Conservation (phyloP, 345 rosid genomes). For the Theobroma cacao region DNA sequence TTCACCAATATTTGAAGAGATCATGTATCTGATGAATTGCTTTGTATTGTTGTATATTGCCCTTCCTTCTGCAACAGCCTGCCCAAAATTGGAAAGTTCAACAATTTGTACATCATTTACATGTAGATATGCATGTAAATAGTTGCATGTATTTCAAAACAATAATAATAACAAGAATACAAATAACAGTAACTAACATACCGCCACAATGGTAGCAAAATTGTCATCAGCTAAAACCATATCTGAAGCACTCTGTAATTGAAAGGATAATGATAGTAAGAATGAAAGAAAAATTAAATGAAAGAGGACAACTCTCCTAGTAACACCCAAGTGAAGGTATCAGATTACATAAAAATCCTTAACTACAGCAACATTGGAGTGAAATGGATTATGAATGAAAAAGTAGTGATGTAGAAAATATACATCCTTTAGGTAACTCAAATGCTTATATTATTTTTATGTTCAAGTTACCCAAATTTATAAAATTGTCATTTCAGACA, state of each 20-base stretch:
- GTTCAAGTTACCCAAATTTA: background rate
- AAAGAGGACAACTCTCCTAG: background rate
- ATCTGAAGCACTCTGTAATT: slow-evolving; percentile 93
- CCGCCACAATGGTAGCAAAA: slow-evolving; percentile 97
- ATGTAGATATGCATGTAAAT: background rate
- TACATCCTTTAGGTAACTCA: background rate
- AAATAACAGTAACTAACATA: slow-evolving; percentile 31
- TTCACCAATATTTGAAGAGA: slow-evolving; percentile 99
- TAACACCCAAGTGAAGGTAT: background rate
- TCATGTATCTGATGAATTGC: slow-evolving; percentile 99
- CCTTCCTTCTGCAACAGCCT: slow-evolving; percentile 99
- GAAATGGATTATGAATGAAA: background rate
- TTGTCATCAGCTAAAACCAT: slow-evolving; percentile 99
- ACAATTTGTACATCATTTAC: slow-evolving; percentile 8
- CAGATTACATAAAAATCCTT: background rate
- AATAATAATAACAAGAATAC: background rate
- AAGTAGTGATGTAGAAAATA: background rate
- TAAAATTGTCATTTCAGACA: background rate
- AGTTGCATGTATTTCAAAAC: background rate
- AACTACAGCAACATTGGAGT: background rate
- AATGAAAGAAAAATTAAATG: background rate
- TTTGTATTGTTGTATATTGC: slow-evolving; percentile 98
- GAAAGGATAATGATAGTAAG: slow-evolving; percentile 21
- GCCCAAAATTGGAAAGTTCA: slow-evolving; percentile 28
- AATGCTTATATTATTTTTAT: background rate